phyloP scores from a whole-genome alignment of 2,329 filamentous ascomycete species.

The Fusarium longipes region DNA sequence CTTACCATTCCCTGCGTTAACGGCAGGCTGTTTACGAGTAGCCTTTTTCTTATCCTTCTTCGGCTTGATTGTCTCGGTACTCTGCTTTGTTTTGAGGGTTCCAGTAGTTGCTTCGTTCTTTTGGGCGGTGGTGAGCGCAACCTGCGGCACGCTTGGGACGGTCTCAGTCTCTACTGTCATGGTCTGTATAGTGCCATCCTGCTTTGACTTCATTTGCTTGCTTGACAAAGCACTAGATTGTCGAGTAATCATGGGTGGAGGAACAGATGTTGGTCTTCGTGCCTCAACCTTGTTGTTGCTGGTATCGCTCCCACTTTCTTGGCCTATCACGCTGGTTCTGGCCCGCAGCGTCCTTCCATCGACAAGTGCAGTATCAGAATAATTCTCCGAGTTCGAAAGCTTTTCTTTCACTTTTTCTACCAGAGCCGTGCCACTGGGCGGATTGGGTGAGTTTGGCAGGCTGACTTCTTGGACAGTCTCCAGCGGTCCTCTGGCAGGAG shows the following conservation, averaged over 20 bases:
- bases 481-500: conserved; percentile 72
- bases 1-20: conserved; percentile 77
- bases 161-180: conserved; percentile 99
- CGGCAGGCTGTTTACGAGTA: conserved; percentile 77
- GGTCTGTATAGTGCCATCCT: conserved; percentile 82
- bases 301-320: conserved; percentile 75
- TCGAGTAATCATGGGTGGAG: conserved; percentile 67
- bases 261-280: conserved; percentile 59
- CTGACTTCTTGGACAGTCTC: conserved; percentile 95
- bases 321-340: conserved; percentile 58
- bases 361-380: conserved; percentile 55
- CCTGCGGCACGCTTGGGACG: conserved; percentile 88
- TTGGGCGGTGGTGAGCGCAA: conserved; percentile 75
- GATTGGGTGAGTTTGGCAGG: conserved; percentile 75
- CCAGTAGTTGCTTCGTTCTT: conserved; percentile 73
- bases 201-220: conserved; percentile 75
- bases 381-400: conserved; percentile 55
- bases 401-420: conserved; percentile 65
- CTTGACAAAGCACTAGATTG: conserved; percentile 74
- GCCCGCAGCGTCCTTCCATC: conserved; percentile 58
- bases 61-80: conserved; percentile 94
- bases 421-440: conserved; percentile 56
- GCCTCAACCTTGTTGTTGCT: conserved; percentile 60
- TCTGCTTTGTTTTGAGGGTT: conserved; percentile 86
- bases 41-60: conserved; percentile 91